phyloP scores from a whole-genome alignment of 257 asterid genomes.

The Anisodus tanguticus region DNA sequence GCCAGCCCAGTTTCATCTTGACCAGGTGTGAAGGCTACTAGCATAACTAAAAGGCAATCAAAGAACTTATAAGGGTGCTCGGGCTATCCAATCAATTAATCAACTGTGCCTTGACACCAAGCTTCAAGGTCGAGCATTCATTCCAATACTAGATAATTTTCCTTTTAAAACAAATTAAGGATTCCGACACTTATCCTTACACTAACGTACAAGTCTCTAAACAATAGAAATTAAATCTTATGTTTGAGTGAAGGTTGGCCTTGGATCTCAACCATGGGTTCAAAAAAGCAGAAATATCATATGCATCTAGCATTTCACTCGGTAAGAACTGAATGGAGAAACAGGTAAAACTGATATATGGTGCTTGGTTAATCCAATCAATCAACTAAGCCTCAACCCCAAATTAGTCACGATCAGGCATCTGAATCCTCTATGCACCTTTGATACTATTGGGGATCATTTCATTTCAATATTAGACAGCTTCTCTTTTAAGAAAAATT shows the following conservation, averaged over 20 bases:
- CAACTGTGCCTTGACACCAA: no score
- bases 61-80: neutral
- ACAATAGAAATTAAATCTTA: slow-evolving; percentile 17
- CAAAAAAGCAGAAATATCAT: neutral
- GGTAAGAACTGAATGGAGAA: neutral
- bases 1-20: neutral
- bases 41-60: neutral
- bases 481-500: no score
- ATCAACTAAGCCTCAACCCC: no score
- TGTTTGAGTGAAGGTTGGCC: slow-evolving; percentile 27
- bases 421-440: no score
- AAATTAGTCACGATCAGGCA: no score
- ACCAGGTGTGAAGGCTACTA: neutral
- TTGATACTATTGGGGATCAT: no score
- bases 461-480: no score
- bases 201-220: neutral
- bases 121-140: neutral
- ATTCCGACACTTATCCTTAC: neutral
- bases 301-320: neutral
- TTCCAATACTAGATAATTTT: neutral
- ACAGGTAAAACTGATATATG: no score
- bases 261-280: slow-evolving; percentile 23
- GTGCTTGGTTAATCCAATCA: no score
- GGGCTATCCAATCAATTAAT: neutral
- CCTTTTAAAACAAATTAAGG: neutral